These are phyloP conservation scores for Cetraspora pellucida DNA, from an alignment of 192 early-diverging fungal species.

Conservation along the genomic window DNA sequence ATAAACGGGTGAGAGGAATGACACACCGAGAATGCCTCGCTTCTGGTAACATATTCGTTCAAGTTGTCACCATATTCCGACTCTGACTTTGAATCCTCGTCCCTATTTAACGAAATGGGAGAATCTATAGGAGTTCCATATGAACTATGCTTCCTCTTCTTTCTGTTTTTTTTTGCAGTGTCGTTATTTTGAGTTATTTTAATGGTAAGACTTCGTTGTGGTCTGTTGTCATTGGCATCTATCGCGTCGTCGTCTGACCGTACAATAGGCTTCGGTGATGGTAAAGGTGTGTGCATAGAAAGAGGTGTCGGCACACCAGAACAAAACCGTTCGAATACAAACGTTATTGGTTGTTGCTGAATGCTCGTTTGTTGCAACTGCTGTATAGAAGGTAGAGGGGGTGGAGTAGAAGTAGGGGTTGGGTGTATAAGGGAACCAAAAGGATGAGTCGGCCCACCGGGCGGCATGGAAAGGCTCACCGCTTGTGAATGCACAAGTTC, in stretches of 20 bases:
- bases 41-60: conserved; percentile 7
- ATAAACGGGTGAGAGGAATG: neutral
- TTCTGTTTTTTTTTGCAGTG: neutral
- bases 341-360: conserved; percentile 26
- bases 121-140: conserved; percentile 33
- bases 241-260: conserved; percentile 17
- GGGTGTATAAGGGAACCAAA: conserved; percentile 19
- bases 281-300: conserved; percentile 20
- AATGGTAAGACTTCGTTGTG: conserved; percentile 16
- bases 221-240: conserved; percentile 2
- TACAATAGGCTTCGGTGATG: neutral
- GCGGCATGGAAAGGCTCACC: neutral
- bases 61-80: conserved; percentile 24
- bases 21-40: conserved; percentile 28
- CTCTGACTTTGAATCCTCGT: conserved; percentile 29
- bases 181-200: conserved; percentile 18
- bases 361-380: conserved; percentile 13
- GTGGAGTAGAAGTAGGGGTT: conserved; percentile 16
- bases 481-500: conserved; percentile 17
- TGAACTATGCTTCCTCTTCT: neutral
- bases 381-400: conserved; percentile 7
- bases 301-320: conserved; percentile 4
- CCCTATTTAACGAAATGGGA: conserved; percentile 14
- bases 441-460: conserved; percentile 18
- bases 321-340: conserved; percentile 36